phyloP scores from a whole-genome alignment of 495 filamentous ascomycete genomes.

The Aspergillus hancockii region DNA sequence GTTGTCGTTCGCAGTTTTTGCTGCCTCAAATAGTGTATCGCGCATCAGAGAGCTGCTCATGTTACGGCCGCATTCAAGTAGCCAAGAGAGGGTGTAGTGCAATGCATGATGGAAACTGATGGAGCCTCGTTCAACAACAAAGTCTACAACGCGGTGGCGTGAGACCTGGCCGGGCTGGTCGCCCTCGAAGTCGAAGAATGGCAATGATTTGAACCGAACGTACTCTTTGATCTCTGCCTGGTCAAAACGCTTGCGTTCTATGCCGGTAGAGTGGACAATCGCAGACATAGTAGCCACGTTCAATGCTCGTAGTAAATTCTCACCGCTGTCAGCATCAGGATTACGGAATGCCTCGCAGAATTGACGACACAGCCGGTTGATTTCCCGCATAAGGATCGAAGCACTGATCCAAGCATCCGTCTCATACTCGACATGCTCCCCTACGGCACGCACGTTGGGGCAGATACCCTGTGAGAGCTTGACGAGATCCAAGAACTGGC shows the following conservation, averaged over 20 bases:
- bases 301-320: conserved; percentile 71
- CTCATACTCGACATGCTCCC: conserved; percentile 97
- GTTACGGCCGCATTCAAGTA: conserved; percentile 83
- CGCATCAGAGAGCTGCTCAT: conserved; percentile 67
- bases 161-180: conserved; percentile 39
- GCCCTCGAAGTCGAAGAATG: conserved; percentile 77
- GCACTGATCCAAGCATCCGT: conserved; percentile 98
- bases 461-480: conserved; percentile 96
- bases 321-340: conserved; percentile 56
- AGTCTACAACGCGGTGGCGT: conserved; percentile 71
- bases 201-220: conserved; percentile 73
- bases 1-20: conserved; percentile 41
- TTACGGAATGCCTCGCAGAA: conserved; percentile 83
- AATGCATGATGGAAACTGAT: conserved; percentile 98
- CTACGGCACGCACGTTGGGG: conserved; percentile 86
- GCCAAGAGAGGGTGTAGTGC: conserved; percentile 96
- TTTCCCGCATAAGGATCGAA: conserved; percentile 88
- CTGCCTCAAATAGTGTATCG: conserved; percentile 59
- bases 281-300: conserved; percentile 72
- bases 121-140: conserved; percentile 80
- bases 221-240: conserved; percentile 88
- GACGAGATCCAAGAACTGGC: conserved; percentile 93
- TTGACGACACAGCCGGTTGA: conserved; percentile 86
- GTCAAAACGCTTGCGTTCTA: conserved; percentile 82
- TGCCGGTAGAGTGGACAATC: conserved; percentile 81